Percentiles rank a stretch among this genome's conserved stretches.
These are phyloP conservation scores for Lactarius sp. DNA, from an alignment of 768 basidiomycete species.

Conservation along the genomic window DNA sequence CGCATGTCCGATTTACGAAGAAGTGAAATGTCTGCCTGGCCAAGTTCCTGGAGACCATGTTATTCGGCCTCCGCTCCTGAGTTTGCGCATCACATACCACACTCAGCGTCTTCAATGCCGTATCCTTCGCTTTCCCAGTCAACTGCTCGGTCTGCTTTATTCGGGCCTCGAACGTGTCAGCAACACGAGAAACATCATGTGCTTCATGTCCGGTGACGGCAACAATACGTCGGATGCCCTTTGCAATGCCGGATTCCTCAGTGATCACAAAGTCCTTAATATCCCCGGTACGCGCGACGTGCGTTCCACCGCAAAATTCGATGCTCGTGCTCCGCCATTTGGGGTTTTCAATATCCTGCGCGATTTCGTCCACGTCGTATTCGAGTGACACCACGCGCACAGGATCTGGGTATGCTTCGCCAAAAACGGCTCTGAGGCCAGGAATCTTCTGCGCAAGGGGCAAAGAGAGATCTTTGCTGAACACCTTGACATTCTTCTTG, in stretches of 20 bases:
- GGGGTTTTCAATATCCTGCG: constrained; percentile 77
- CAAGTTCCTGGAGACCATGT: constrained; percentile 60
- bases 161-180: constrained; percentile 54
- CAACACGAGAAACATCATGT: constrained; percentile 66
- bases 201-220: constrained; percentile 96
- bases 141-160: constrained; percentile 58
- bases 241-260: constrained; percentile 96
- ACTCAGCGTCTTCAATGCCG: constrained; percentile 75
- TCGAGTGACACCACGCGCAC: constrained; percentile 93
- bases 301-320: constrained; percentile 99
- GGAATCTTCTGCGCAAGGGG: constrained; percentile 78
- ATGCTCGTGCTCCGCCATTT: constrained; percentile 90
- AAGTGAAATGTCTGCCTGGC: constrained; percentile 84
- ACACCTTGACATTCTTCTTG: constrained; percentile 82
- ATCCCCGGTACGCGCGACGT: constrained; percentile 93
- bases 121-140: constrained; percentile 76
- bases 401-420: constrained; percentile 96
- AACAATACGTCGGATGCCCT: constrained; percentile 91
- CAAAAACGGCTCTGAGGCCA: constrained; percentile 95
- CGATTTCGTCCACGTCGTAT: constrained; percentile 81
- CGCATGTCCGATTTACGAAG: constrained; percentile 75
- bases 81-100: constrained; percentile 47
- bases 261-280: constrained; percentile 95
- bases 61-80: background rate
- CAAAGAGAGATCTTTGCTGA: constrained; percentile 78